Base-by-base conservation (phyloP, 1,284 basidiomycete genomes). In the Apiotrichum sp. region DNA sequence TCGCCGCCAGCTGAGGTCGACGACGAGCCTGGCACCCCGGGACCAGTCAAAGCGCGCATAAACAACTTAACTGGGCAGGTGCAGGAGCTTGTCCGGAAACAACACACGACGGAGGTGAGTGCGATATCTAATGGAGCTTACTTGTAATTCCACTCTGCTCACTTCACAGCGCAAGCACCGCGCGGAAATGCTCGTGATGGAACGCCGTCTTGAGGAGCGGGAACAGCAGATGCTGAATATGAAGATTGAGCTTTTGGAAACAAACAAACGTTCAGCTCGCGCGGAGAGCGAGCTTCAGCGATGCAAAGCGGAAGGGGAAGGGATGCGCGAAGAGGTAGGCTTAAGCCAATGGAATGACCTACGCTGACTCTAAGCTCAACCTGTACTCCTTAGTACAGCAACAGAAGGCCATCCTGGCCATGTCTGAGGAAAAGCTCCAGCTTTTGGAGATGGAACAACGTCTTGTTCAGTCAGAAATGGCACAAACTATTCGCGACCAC, bases 401-500 rank as follows among this genome's bases (percentile, higher is more conserved):
- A 51, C 69, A 70, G 38, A 69, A 68, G 52, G 69, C 70, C 2
- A 36, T 68, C 1, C 51, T 74, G 3, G 69, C 66, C n/a, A 36
- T 71, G 2, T 67, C 69, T 0, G 64, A 70, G 47, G 70, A 73
- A 44, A 64, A 71, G 51, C 62, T 70, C 52, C 63, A 66, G 33
- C 41, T 68, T 2, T 57, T 70, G 4, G 72, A 74, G 52, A 47
- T 71, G 34, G 70, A 74, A 55, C 62, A 66, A 43, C 58, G 65
- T 1, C 47, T 69, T 4, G 50, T 66, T 1, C 61, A 65, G 34
- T 60, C 65, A 3, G 65, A 69, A 38, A 53, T 61, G n/a, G 67
- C 62, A 3, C 48, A 62, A 61, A 67, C 73, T 7, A 63, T 73
- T 60, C 58, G 69, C 16, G 70, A 73, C 38, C 71, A 75, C 56